Percentiles rank a stretch among this genome's conserved stretches.
These are phyloP conservation scores for Cryptococcus wingfieldii DNA, from an alignment of 1,284 basidiomycete genomes.

Conservation along the genomic window DNA sequence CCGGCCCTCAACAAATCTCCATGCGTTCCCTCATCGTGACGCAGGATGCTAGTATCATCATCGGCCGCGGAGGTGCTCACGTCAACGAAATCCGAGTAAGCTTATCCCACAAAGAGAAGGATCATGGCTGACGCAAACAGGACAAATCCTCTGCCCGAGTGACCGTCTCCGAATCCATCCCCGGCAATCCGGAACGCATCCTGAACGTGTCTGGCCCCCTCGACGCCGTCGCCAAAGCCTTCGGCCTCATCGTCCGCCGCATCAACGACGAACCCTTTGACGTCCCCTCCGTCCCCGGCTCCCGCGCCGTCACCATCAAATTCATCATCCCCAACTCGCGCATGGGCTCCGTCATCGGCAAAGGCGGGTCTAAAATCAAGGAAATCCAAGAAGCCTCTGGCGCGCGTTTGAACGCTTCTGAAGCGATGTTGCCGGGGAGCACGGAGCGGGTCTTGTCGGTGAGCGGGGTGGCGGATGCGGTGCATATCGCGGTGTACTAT, in stretches of 20 bases:
- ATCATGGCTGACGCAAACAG: slow-evolving; percentile 14
- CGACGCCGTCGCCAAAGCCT: slow-evolving; percentile 99
- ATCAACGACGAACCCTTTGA: slow-evolving; percentile 99
- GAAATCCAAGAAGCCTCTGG: slow-evolving; percentile 99
- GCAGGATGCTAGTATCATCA: slow-evolving; percentile 98
- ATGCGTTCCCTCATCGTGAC: slow-evolving; percentile 97
- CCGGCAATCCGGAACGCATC: slow-evolving; percentile 96
- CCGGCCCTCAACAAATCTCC: slow-evolving; percentile 59
- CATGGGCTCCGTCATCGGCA: slow-evolving; percentile 99
- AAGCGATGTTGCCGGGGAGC: slow-evolving; percentile 97
- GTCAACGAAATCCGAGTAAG: slow-evolving; percentile 87
- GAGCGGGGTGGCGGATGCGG: slow-evolving; percentile 98
- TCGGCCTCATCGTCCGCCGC: slow-evolving; percentile 94
- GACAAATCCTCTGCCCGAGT: slow-evolving; percentile 95
- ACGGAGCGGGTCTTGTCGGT: slow-evolving; percentile 98
- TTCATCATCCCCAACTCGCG: slow-evolving; percentile 99
- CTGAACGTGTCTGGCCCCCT: slow-evolving; percentile 95
- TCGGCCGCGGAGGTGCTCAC: slow-evolving; percentile 91
- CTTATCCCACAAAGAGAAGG: neutral
- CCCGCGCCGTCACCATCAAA: slow-evolving; percentile 96
- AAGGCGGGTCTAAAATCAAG: slow-evolving; percentile 96
- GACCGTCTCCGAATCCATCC: slow-evolving; percentile 92
- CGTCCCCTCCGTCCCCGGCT: slow-evolving; percentile 93
- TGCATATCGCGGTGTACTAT: slow-evolving; percentile 99
- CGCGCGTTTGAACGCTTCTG: slow-evolving; percentile 90